A percentile compares a stretch with the other conserved stretches of the same genome.
Evolutionary conservation across 1,284 basidiomycete species (phyloP).

Genomic region (Pulveroboletus sp.): DNA sequence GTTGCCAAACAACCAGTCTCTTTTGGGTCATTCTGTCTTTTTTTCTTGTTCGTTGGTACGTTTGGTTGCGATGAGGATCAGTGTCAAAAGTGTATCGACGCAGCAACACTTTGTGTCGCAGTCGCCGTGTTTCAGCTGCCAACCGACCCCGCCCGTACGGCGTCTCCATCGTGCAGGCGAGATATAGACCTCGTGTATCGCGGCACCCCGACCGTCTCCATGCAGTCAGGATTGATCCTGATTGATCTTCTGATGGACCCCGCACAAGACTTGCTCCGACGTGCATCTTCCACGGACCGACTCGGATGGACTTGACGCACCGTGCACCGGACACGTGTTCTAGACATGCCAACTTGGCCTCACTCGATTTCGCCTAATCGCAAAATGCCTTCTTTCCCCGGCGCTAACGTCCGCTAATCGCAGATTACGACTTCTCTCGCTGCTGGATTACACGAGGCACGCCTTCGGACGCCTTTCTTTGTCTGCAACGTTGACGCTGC

Average conservation of each 20-base stretch:
- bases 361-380: constrained; percentile 8
- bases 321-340: constrained; percentile 32
- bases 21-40: neutral
- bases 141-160: no score
- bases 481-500: constrained; percentile 14
- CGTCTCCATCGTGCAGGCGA: no score
- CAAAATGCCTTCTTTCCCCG: constrained; percentile 13
- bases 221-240: constrained; percentile 16
- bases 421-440: constrained; percentile 23
- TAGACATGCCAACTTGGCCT: constrained; percentile 18
- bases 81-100: neutral
- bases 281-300: constrained; percentile 19
- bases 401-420: constrained; percentile 10
- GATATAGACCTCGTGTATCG: constrained; percentile 28
- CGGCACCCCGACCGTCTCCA: constrained; percentile 21
- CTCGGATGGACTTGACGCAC: constrained; percentile 4
- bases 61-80: neutral
- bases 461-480: constrained; percentile 7
- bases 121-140: neutral
- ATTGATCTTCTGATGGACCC: constrained; percentile 20
- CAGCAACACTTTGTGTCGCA: neutral
- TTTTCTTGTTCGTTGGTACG: neutral
- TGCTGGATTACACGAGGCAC: constrained; percentile 32
- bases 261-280: constrained; percentile 6
- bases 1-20: neutral